phyloP scores from a whole-genome alignment of 2,329 filamentous ascomycete species.

The Diaporthe humulicola region DNA sequence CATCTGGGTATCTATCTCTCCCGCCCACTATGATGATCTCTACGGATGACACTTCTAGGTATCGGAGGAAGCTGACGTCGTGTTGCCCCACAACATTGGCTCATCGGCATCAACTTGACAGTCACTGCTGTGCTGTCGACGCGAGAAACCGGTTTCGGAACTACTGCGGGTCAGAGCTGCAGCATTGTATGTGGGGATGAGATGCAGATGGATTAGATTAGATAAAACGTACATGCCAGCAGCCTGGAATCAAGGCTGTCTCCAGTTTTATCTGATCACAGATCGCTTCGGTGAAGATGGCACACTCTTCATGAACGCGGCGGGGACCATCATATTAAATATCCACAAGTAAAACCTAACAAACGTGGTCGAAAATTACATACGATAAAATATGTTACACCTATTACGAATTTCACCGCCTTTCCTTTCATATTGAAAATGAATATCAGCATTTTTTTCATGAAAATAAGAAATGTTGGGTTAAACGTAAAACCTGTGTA shows the following conservation, averaged over 20 bases:
- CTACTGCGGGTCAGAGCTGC: neutral
- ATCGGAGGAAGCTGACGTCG: constrained; percentile 7
- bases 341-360: neutral
- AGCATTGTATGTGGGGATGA: neutral
- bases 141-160: constrained; percentile 4
- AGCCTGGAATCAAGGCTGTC: neutral
- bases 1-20: neutral
- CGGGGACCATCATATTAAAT: neutral
- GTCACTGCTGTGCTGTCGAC: neutral
- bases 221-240: neutral
- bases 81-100: neutral
- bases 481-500: neutral
- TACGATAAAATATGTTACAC: too few relatives aligned
- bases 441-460: neutral
- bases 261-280: neutral
- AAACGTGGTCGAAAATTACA: neutral
- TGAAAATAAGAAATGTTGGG: neutral
- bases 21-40: neutral
- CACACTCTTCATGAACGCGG: neutral
- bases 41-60: neutral
- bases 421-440: neutral
- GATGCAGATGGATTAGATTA: constrained; percentile 16
- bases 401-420: neutral
- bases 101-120: neutral
- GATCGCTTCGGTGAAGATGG: neutral